Evolutionary conservation across 2,329 filamentous ascomycete species (phyloP), one percentile per base, ranked within the genome.

Genomic region (Xylariaceae sp.): DNA sequence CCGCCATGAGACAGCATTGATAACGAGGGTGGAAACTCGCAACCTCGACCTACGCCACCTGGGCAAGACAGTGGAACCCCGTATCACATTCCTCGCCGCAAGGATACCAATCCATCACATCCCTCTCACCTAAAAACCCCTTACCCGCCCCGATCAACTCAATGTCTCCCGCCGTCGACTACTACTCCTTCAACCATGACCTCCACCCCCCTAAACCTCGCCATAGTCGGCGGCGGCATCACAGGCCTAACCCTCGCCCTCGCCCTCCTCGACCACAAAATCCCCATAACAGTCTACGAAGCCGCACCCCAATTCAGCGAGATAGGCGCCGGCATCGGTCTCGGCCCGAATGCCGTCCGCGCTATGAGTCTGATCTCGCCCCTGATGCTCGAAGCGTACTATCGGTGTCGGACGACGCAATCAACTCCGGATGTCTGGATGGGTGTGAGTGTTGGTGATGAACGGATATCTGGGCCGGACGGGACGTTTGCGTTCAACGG

Each of bases 151-250:
- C 23, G 1, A 4, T 5, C 23, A 5, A 30, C 23, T 5, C 23
- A 30, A 30, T 30, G 23, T 5, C 23, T 30, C 23, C 23, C 23
- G 23, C 23, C 23, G 23, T 5, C 23, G 23, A 23, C 23, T 23
- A 4, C 2, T 3, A 4, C 23, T 4, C 23, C 17, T 17, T 17
- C 2, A 30, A 30, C 3, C 3, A 30, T 30, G 23, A 30, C 23
- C n/a, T n/a, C n/a, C 1, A 30, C 5, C 23, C 65, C 65, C 45
- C 70, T 74, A 55, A 64, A 71, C 53, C 58, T 76, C 51, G 74
- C 74, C 58, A 72, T 76, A 39, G 66, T 76, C 18, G 80, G 67
- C 67, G 77, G 66, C 65, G 78, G 67, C 67, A 79, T 69, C 62
- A 77, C 69, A 59, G 75, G 74, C 9, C 62, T 75, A 0, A 72